Base-by-base conservation (phyloP, 2,329 filamentous ascomycete genomes). In the Penicillium sumatraense region DNA sequence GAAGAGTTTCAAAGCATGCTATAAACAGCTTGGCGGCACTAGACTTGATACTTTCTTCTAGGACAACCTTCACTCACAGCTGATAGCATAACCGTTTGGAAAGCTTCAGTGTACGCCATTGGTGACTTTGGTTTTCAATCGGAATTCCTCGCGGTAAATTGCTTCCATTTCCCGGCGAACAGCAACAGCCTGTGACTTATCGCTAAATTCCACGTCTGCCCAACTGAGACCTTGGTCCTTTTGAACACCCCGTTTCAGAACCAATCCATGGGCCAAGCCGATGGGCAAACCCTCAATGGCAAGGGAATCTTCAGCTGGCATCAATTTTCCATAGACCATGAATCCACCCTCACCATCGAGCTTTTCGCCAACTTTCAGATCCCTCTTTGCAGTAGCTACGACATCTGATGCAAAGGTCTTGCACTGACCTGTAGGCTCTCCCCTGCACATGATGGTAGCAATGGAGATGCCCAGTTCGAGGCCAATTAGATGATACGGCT, bases 311-410 rank as follows among this genome's bases (percentile, higher is more conserved):
- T 36, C 21, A 18, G 47, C 33, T 35, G 47, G 47, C 47, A 49
- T 49, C 23, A 49, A 26, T 36, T 40, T 49, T 13, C 47, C 47
- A 18, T 40, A 49, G 11, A 41, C 47, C 47, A 49, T 49, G 20
- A 49, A 49, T 16, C 31, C 47, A 29, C 47, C 47, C 18, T 49
- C 47, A n/a, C 47, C 47, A 14, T 38, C 47, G 10, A 40, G 35
- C 26, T 16, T 49, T 36, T 49, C 47, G 14, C 47, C 47, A 31
- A 16, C 20, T 13, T 41, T 41, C 3, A 41, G 11, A 24, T 41
- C 16, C 11, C 38, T 18, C 13, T 41, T 41, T 23, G 38, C 38
- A 14, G 38, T 41, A 41, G 38, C 38, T 21, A 41, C 38, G n/a
- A 41, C 38, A 21, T 41, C 38, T 41, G 38, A 41, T 41, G 38